Percentiles rank a stretch among this genome's conserved stretches.
Conservation (phyloP, 177 flowering plant species). For the Vitis hybrid region DNA sequence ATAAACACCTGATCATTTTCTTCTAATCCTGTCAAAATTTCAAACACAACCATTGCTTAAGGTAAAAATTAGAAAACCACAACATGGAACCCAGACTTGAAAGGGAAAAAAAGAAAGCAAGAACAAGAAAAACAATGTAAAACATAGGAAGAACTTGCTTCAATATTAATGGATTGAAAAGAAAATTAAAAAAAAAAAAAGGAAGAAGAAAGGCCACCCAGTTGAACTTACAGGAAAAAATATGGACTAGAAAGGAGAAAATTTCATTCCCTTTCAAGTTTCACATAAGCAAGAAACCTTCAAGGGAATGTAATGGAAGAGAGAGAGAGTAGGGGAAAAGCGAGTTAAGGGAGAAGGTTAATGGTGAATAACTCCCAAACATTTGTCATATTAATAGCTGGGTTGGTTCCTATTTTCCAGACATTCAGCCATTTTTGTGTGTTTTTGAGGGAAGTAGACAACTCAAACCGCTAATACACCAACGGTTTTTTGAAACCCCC, state of each 20-base stretch:
- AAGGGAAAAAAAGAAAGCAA: neutral
- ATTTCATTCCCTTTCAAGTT: conserved; percentile 25
- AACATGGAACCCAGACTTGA: neutral
- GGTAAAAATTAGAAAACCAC: neutral
- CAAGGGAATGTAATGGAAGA: conserved; percentile 24
- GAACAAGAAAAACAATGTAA: too few relatives aligned
- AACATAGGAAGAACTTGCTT: too few relatives aligned
- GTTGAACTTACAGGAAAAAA: conserved; percentile 9
- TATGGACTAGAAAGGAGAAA: neutral
- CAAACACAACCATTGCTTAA: neutral
- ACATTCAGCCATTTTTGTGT: neutral
- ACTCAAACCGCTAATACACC: conserved; percentile 7
- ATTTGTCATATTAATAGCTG: conserved; percentile 25
- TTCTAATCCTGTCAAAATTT: conserved; percentile 20
- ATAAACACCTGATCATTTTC: conserved; percentile 37
- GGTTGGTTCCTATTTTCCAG: conserved; percentile 18
- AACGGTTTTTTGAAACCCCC: conserved; percentile 21
- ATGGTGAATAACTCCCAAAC: conserved; percentile 13
- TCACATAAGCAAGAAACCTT: conserved; percentile 12
- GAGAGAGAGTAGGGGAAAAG: conserved; percentile 1
- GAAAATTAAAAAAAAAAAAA: neutral
- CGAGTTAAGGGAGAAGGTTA: neutral
- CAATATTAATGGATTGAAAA: too few relatives aligned
- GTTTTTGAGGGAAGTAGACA: conserved; percentile 2
- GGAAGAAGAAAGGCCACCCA: neutral